phyloP scores from a whole-genome alignment of 352 stramenopile species.

The Aphanomyces cochlioides region DNA sequence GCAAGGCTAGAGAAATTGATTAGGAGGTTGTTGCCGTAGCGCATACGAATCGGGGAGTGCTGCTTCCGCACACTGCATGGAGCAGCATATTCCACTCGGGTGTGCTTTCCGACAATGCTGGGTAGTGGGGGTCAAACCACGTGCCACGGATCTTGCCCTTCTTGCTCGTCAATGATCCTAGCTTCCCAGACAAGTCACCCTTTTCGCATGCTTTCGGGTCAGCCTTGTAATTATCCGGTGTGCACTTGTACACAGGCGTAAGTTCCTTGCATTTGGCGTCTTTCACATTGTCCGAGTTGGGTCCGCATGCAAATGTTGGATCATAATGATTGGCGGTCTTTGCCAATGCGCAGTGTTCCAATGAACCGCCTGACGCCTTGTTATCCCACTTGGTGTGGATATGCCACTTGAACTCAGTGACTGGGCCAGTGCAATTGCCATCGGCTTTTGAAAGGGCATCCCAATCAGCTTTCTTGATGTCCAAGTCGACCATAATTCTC shows the following conservation, averaged over 20 bases:
- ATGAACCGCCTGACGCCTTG: slow-evolving; percentile 37
- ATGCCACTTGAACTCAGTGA: slow-evolving; percentile 51
- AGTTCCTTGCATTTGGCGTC: slow-evolving; percentile 42
- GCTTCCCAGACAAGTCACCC: slow-evolving; percentile 52
- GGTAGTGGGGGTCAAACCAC: slow-evolving; percentile 45
- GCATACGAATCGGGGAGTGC: slow-evolving; percentile 46
- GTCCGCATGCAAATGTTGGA: slow-evolving; percentile 47
- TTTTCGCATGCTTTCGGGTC: slow-evolving; percentile 51
- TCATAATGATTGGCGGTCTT: slow-evolving; percentile 58
- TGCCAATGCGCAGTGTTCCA: slow-evolving; percentile 41
- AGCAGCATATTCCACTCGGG: slow-evolving; percentile 52
- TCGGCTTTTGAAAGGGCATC: slow-evolving; percentile 34
- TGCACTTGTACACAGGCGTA: slow-evolving; percentile 45
- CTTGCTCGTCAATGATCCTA: slow-evolving; percentile 41
- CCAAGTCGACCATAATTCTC: slow-evolving; percentile 32
- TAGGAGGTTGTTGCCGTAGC: slow-evolving; percentile 27
- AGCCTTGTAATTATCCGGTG: slow-evolving; percentile 35
- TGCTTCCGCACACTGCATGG: slow-evolving; percentile 50
- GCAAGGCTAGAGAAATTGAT: neutral
- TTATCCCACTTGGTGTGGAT: slow-evolving; percentile 53
- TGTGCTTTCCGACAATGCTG: slow-evolving; percentile 38
- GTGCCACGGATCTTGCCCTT: slow-evolving; percentile 32
- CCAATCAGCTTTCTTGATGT: slow-evolving; percentile 29
- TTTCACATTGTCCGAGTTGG: slow-evolving; percentile 47
- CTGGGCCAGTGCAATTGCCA: slow-evolving; percentile 40